Evolutionary conservation across 345 rosid species (phyloP).

Genomic region (Anastatica hierochuntica): DNA sequence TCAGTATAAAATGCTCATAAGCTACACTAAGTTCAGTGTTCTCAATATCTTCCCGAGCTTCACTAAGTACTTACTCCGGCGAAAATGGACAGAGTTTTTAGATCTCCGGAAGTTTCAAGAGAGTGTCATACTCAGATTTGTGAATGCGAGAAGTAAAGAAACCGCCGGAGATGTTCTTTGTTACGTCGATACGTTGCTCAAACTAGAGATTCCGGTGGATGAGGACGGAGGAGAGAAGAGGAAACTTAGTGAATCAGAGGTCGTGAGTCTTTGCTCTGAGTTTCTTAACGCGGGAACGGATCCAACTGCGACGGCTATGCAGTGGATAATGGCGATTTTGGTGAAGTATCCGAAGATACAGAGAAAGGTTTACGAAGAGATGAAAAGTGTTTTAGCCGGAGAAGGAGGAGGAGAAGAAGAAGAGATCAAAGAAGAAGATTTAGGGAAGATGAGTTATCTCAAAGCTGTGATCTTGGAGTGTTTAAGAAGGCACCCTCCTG

Average conservation of each 20-base stretch:
- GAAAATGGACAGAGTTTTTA: slow-evolving; percentile 20
- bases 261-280: slow-evolving; percentile 26
- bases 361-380: slow-evolving; percentile 19
- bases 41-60: slow-evolving; percentile 31
- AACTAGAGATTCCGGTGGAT: slow-evolving; percentile 19
- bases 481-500: slow-evolving; percentile 30
- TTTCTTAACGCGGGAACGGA: slow-evolving; percentile 28
- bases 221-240: slow-evolving; percentile 17
- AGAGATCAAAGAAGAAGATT: slow-evolving; percentile 24
- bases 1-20: slow-evolving; percentile 12
- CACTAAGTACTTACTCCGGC: slow-evolving; percentile 22
- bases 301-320: slow-evolving; percentile 26
- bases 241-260: slow-evolving; percentile 24
- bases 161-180: slow-evolving; percentile 15
- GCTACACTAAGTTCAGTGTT: slow-evolving; percentile 26
- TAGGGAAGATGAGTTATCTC: slow-evolving; percentile 20
- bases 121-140: slow-evolving; percentile 14
- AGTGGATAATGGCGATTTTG: slow-evolving; percentile 31
- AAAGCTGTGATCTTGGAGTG: slow-evolving; percentile 30
- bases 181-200: slow-evolving; percentile 27
- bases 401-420: no score
- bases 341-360: slow-evolving; percentile 29
- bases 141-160: slow-evolving; percentile 13
- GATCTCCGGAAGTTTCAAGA: slow-evolving; percentile 21
- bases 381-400: slow-evolving; percentile 3